A percentile compares a stretch with the other conserved stretches of the same genome.
Conservation (phyloP, 1,284 basidiomycete genomes). For the Pseudozyma thailandica region DNA sequence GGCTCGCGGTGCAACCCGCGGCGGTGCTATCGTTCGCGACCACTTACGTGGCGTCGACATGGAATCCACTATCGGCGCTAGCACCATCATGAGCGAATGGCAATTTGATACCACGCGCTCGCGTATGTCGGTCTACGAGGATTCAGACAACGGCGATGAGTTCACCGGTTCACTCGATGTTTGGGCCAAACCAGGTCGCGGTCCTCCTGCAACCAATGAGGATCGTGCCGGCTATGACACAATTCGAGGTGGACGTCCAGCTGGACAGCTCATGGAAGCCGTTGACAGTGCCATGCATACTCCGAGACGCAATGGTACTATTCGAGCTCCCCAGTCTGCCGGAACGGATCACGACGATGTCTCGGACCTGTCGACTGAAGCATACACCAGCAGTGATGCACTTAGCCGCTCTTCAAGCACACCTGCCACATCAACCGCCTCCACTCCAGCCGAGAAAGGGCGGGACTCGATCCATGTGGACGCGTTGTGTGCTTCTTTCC, state of each 20-base stretch:
- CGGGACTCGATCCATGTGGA: slow-evolving; percentile 54
- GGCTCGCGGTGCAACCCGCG: slow-evolving; percentile 54
- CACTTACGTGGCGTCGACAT: slow-evolving; percentile 45
- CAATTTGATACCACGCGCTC: slow-evolving; percentile 88
- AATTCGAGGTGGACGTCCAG: slow-evolving; percentile 52
- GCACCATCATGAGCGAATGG: slow-evolving; percentile 87
- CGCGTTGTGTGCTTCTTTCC: slow-evolving; percentile 49
- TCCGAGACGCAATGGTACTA: slow-evolving; percentile 29
- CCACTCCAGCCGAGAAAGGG: slow-evolving; percentile 38
- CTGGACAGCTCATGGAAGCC: slow-evolving; percentile 50
- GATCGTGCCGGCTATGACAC: slow-evolving; percentile 65
- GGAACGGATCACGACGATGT: slow-evolving; percentile 35
- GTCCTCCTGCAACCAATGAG: slow-evolving; percentile 63
- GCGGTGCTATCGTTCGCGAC: slow-evolving; percentile 50
- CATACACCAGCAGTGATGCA: slow-evolving; percentile 39
- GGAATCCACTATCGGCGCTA: slow-evolving; percentile 48
- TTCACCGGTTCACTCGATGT: slow-evolving; percentile 44
- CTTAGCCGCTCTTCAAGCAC: slow-evolving; percentile 47
- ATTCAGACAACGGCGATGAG: slow-evolving; percentile 72
- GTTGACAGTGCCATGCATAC: slow-evolving; percentile 51
- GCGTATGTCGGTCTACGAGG: slow-evolving; percentile 72
- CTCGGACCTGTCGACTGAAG: slow-evolving; percentile 40
- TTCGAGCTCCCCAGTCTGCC: slow-evolving; percentile 16
- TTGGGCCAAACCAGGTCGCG: slow-evolving; percentile 56
- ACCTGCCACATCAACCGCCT: slow-evolving; percentile 53